Evolutionary conservation across 257 asterid species (phyloP).

Genomic region (Solanum rostratum): DNA sequence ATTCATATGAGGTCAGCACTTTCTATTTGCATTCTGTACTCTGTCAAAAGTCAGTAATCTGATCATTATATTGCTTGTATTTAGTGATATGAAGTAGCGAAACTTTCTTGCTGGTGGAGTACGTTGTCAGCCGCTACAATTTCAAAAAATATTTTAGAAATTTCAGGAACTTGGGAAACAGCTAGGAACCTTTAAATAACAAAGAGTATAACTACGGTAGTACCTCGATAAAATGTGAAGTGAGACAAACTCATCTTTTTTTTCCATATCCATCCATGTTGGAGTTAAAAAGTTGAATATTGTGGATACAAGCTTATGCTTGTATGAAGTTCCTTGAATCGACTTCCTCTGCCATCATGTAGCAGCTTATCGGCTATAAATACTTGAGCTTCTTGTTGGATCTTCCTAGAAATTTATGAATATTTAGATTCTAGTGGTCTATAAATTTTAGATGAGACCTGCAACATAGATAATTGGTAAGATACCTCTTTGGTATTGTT

Average conservation of each 20-base stretch:
- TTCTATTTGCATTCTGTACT: not conserved
- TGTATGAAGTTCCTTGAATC: not conserved
- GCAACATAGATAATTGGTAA: not conserved
- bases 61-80: not conserved
- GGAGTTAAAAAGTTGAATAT: not conserved
- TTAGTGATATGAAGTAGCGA: not conserved
- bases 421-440: not conserved
- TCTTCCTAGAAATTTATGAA: not conserved
- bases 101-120: not conserved
- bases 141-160: not conserved
- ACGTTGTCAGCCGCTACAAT: not conserved
- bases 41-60: not conserved
- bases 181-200: not conserved
- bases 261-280: not conserved
- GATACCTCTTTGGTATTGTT: not conserved
- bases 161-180: not conserved
- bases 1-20: slow-evolving; percentile 40
- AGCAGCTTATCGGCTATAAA: not conserved
- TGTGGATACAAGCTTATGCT: not conserved
- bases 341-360: not conserved
- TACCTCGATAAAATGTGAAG: not conserved
- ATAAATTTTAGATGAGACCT: not conserved
- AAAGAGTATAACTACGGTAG: not conserved
- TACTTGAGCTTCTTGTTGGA: not conserved
- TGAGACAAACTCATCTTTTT: not conserved